Conservation (phyloP, 1,284 basidiomycete genomes). For the Ceratobasidium theobromae region DNA sequence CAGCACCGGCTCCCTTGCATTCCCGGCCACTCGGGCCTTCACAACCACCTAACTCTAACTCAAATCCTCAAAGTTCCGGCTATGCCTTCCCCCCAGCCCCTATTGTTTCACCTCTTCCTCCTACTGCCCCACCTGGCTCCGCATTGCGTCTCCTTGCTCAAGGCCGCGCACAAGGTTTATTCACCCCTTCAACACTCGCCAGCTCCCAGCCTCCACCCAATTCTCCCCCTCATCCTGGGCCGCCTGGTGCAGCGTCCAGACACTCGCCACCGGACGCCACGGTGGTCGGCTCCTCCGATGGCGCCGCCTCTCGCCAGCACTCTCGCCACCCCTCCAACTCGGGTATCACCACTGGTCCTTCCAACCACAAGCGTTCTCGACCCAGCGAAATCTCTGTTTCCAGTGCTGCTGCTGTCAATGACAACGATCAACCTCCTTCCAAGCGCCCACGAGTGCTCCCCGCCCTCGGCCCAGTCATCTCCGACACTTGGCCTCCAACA, state of each 20-base stretch:
- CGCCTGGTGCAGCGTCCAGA: constrained; percentile 8
- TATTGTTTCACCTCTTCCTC: constrained; percentile 30
- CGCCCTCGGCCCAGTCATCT: constrained; percentile 51
- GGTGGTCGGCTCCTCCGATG: constrained; percentile 17
- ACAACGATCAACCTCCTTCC: constrained; percentile 6
- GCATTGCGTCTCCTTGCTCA: constrained; percentile 77
- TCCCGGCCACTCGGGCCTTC: constrained; percentile 14
- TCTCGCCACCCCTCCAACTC: constrained; percentile 31
- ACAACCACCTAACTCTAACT: constrained; percentile 16
- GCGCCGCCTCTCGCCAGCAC: constrained; percentile 23
- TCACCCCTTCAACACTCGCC: constrained; percentile 64
- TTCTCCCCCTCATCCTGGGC: constrained; percentile 15
- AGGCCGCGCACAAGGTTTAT: constrained; percentile 80
- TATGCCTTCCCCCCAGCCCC: constrained; percentile 23
- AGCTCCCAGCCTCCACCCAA: constrained; percentile 12
- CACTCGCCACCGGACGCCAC: constrained; percentile 13
- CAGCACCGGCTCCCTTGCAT: constrained; percentile 46
- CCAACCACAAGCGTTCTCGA: constrained; percentile 31
- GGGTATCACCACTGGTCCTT: not conserved
- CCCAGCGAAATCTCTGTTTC: constrained; percentile 30
- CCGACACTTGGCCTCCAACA: constrained; percentile 55
- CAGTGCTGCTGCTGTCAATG: not conserved
- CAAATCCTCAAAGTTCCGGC: constrained; percentile 18
- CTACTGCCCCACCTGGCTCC: constrained; percentile 57
- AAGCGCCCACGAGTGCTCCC: constrained; percentile 43